Evolutionary conservation across 768 basidiomycete genomes (phyloP), one percentile per base, ranked within the genome.

Genomic region (Galerina sulciceps): DNA sequence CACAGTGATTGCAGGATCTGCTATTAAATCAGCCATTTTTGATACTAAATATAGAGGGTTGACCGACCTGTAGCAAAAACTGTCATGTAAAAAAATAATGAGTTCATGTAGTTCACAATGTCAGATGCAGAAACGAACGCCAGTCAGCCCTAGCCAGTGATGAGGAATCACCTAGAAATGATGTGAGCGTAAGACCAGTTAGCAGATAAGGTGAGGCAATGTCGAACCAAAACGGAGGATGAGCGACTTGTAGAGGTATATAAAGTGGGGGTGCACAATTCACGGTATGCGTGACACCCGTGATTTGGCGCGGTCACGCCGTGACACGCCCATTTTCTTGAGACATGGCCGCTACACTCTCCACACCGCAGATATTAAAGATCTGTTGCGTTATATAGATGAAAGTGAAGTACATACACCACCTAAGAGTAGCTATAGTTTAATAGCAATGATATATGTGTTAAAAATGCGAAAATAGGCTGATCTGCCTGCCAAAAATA

Each of bases 1-100:
- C 17, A 81, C 81, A 11, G 81, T 83, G 62, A 78, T 65, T 0
- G 76, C 69, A 4, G 82, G 81, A 63, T 80, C 83, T 81, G 58
- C 9, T n/a, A 31, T 47, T 11, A 20, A 17, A 41, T 22, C 22
- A 17, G 42, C n/a, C 3, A 17, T 14, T 14, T 20, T n/a, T 22
- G 14, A 1, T 41, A 11, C 37, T 26, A 6, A 43, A 43, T n/a
- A 41, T 10, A 53, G 15, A 34, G 20, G 17, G 26, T 11, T 10
- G 15, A 50, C 71, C 14, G 59, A 73, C 79, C 79, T 50, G 75
- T 75, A 2, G 67, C 75, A 65, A 81, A 81, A 10, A 81, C 80
- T 80, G 61, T 1, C 36, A 20, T 31, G 14, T 36, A 17, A 55
- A 23, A 26, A 46, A 35, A 15, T 1, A 26, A 31, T 31, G 26